These are phyloP conservation scores for Trametes elegans DNA, from an alignment of 768 basidiomycete species.

Conservation along the genomic window DNA sequence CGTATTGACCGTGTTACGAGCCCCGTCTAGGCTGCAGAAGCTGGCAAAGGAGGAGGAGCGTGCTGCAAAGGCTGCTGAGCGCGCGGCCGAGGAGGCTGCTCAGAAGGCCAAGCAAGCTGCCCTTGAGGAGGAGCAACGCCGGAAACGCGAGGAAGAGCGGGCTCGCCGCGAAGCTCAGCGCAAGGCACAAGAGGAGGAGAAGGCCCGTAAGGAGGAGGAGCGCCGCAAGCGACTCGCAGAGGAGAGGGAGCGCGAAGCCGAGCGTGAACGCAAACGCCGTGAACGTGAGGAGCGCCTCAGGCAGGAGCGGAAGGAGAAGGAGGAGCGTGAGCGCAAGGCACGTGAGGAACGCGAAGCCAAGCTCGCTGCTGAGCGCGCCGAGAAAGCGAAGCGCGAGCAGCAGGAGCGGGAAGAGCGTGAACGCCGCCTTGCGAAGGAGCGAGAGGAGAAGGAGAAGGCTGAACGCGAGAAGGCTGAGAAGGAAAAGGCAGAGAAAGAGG, in stretches of 20 bases:
- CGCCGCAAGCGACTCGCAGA: slow-evolving; percentile 70
- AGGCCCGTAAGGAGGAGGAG: slow-evolving; percentile 81
- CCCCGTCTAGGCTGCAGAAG: slow-evolving; percentile 73
- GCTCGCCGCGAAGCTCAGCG: slow-evolving; percentile 69
- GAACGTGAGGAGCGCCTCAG: slow-evolving; percentile 67
- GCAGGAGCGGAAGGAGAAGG: slow-evolving; percentile 51
- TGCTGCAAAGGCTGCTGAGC: slow-evolving; percentile 70
- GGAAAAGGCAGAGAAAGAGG: slow-evolving; percentile 33
- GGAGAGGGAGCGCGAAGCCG: slow-evolving; percentile 77
- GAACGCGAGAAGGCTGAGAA: slow-evolving; percentile 31
- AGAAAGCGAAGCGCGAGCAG: slow-evolving; percentile 40
- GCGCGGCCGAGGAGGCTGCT: slow-evolving; percentile 11
- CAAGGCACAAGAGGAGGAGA: slow-evolving; percentile 81
- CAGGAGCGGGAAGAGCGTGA: slow-evolving; percentile 67
- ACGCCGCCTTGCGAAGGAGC: slow-evolving; percentile 62
- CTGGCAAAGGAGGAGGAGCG: slow-evolving; percentile 90
- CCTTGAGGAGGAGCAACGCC: slow-evolving; percentile 76
- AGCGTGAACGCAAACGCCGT: slow-evolving; percentile 69
- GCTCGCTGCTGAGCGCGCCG: slow-evolving; percentile 46
- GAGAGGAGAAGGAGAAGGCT: slow-evolving; percentile 35
- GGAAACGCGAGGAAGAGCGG: slow-evolving; percentile 88
- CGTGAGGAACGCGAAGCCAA: slow-evolving; percentile 66
- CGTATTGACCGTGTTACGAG: slow-evolving; percentile 10
- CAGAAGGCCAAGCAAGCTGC: slow-evolving; percentile 71
- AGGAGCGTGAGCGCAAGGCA: slow-evolving; percentile 62